Percentiles rank a stretch among this genome's conserved stretches.
Conservation (phyloP, 163 green algal species). For the Chloromonas sp. region DNA sequence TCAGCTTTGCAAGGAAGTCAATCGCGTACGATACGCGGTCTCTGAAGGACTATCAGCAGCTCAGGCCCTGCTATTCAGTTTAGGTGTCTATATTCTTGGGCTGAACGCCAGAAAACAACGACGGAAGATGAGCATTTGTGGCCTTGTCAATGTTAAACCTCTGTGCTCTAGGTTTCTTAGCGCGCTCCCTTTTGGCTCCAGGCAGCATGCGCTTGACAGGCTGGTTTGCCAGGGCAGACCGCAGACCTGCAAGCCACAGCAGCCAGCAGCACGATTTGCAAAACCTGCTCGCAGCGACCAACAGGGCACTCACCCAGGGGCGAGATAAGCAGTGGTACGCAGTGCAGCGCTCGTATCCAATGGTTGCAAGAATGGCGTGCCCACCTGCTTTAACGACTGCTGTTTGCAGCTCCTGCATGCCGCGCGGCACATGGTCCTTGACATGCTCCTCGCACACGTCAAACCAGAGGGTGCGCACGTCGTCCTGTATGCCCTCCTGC, state of each 20-base stretch:
- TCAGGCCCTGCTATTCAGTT: not conserved
- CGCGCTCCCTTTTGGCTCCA: not conserved
- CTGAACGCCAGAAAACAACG: not conserved
- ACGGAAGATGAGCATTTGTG: constrained; percentile 7
- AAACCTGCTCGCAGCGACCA: not conserved
- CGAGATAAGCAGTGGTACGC: too few species aligned
- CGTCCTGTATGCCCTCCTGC: not conserved
- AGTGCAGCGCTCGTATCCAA: too few species aligned
- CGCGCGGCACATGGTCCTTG: not conserved
- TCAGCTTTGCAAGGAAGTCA: too few species aligned
- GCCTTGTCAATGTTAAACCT: constrained; percentile 8
- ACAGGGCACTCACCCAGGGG: too few species aligned
- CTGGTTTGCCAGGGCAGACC: constrained; percentile 9
- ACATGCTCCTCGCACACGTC: constrained; percentile 7
- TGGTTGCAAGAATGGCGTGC: not conserved
- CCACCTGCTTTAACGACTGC: constrained; percentile 5
- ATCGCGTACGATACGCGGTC: too few species aligned
- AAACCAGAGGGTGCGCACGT: constrained; percentile 7
- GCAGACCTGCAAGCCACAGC: not conserved
- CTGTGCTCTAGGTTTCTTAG: constrained; percentile 7
- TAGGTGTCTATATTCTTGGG: not conserved
- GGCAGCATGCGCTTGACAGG: not conserved
- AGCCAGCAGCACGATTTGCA: not conserved
- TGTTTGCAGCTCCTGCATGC: constrained; percentile 15
- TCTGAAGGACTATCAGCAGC: too few species aligned